Percentiles rank a stretch among this genome's conserved stretches.
These are phyloP conservation scores for Leishmania gerbilli DNA, from an alignment of 208 protist genomes.

Conservation along the genomic window DNA sequence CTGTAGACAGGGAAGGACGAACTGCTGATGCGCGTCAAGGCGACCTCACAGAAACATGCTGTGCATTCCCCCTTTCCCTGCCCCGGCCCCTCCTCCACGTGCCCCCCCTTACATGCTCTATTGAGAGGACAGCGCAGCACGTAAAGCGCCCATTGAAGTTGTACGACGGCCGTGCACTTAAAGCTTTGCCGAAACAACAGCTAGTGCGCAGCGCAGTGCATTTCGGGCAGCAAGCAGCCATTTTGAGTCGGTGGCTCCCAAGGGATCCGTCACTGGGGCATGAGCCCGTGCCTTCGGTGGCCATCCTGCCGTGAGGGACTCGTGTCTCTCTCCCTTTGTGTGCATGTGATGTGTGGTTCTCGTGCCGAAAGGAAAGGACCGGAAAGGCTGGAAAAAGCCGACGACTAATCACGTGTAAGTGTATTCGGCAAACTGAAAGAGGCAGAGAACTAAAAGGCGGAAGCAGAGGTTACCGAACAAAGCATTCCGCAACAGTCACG, in stretches of 20 bases:
- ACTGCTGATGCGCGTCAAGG: not conserved
- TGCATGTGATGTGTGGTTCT: not conserved
- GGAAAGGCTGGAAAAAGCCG: not conserved
- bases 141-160: not conserved
- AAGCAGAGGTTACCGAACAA: not conserved
- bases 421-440: not conserved
- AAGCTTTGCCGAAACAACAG: not conserved
- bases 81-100: not conserved
- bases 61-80: not conserved
- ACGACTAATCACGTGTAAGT: not conserved
- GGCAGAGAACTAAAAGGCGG: not conserved
- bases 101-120: not conserved
- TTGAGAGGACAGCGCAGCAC: not conserved
- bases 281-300: not conserved
- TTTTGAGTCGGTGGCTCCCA: too few species aligned
- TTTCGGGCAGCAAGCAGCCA: not conserved
- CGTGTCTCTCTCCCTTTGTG: not conserved
- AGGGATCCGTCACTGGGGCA: not conserved
- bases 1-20: conserved; percentile 24
- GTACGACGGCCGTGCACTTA: not conserved
- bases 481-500: not conserved
- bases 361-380: not conserved
- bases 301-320: not conserved
- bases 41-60: not conserved
- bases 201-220: not conserved